Conservation (phyloP, 768 basidiomycete species). For the Ramaria sp. region DNA sequence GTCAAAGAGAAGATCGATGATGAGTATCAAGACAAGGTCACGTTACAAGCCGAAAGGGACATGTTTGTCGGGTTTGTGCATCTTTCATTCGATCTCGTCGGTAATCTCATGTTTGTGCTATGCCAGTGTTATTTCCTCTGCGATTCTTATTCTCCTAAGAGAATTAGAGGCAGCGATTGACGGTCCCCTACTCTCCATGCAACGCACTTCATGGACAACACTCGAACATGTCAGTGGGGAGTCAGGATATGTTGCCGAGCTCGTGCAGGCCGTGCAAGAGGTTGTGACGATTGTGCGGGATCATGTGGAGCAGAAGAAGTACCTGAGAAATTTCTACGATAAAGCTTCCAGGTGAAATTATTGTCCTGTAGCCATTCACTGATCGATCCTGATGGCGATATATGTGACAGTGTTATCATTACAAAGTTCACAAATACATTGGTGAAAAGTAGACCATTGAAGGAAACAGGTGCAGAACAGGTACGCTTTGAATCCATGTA, state of each 20-base stretch:
- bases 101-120: not conserved
- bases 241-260: slow-evolving; percentile 69
- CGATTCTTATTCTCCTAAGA: slow-evolving; percentile 67
- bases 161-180: slow-evolving; percentile 86
- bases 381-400: not conserved
- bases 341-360: slow-evolving; percentile 73
- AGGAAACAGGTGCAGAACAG: slow-evolving; percentile 94
- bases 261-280: slow-evolving; percentile 64
- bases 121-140: slow-evolving; percentile 69
- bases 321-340: slow-evolving; percentile 85
- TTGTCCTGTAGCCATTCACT: not conserved
- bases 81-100: not conserved
- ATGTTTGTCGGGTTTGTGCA: slow-evolving; percentile 69
- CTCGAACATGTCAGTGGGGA: slow-evolving; percentile 80
- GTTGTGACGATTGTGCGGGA: slow-evolving; percentile 70
- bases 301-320: slow-evolving; percentile 89
- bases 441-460: slow-evolving; percentile 82
- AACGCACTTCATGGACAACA: slow-evolving; percentile 68
- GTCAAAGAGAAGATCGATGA: slow-evolving; percentile 73
- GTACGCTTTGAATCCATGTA: slow-evolving; percentile 24
- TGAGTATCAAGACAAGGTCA: slow-evolving; percentile 68
- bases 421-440: slow-evolving; percentile 83
- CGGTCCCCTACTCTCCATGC: slow-evolving; percentile 62
- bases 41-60: slow-evolving; percentile 78
- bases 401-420: slow-evolving; percentile 56